Evolutionary conservation across 352 stramenopile species (phyloP).

Genomic region (Lagenidium sp.): DNA sequence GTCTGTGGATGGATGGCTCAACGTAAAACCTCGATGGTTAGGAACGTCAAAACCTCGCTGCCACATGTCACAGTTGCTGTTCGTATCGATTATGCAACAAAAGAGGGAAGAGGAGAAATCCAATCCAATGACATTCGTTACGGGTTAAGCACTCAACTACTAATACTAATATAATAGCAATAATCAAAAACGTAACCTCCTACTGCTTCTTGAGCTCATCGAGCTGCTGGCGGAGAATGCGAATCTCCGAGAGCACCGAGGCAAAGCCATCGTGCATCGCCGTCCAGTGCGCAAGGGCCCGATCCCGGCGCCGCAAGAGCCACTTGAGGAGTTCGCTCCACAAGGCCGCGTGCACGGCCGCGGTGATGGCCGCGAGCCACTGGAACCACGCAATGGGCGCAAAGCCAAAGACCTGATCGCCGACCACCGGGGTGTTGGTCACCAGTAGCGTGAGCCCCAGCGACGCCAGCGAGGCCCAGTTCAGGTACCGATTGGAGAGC

Average conservation of each 20-base stretch:
- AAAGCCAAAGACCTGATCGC: constrained; percentile 58
- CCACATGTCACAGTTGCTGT: no score
- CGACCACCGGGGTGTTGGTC: constrained; percentile 41
- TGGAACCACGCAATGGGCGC: constrained; percentile 56
- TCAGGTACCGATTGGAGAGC: constrained; percentile 61
- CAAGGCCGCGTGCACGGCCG: constrained; percentile 39
- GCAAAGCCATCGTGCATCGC: constrained; percentile 42
- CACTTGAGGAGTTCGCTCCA: constrained; percentile 52
- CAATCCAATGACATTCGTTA: no score
- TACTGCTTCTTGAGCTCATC: constrained; percentile 15
- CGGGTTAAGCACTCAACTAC: no score
- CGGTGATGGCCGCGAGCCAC: constrained; percentile 28
- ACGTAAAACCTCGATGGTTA: no score
- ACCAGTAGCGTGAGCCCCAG: constrained; percentile 42
- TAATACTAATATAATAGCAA: no score
- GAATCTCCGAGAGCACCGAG: constrained; percentile 52
- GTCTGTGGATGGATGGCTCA: no score
- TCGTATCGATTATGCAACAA: no score
- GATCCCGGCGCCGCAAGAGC: constrained; percentile 26
- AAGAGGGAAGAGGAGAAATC: no score
- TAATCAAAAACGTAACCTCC: no score
- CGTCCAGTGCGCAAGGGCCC: constrained; percentile 24
- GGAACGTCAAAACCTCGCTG: no score
- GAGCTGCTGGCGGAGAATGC: constrained; percentile 39
- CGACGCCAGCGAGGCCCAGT: constrained; percentile 41